Percentiles rank a stretch among this genome's conserved stretches.
These are phyloP conservation scores for Hapsidospora chrysogenum DNA, from an alignment of 495 filamentous ascomycete genomes.

Conservation along the genomic window DNA sequence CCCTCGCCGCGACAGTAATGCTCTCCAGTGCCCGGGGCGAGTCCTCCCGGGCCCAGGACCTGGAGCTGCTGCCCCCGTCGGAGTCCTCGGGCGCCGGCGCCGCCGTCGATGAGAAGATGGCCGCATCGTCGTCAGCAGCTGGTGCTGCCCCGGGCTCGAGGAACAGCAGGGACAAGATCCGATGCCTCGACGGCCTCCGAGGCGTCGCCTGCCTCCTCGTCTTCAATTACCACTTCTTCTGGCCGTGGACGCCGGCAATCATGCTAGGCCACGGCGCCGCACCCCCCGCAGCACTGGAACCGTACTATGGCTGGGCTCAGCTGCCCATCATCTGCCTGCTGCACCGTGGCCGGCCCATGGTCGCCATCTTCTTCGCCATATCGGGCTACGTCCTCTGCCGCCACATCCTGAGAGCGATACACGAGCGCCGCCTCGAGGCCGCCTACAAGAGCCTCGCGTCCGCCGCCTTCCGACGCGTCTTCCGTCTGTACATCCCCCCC, in stretches of 20 bases:
- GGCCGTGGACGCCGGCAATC: slow-evolving; percentile 14
- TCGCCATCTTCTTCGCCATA: slow-evolving; percentile 59
- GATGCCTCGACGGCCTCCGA: slow-evolving; percentile 35
- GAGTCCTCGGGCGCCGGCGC: too few relatives aligned
- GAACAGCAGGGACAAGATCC: background rate
- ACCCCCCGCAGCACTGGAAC: background rate
- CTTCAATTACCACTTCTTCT: slow-evolving; percentile 27
- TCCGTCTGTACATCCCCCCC: slow-evolving; percentile 48
- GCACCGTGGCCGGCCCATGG: slow-evolving; percentile 51
- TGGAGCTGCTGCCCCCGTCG: too few relatives aligned
- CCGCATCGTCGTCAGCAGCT: too few relatives aligned
- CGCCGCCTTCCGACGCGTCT: slow-evolving; percentile 43
- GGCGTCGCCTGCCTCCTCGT: slow-evolving; percentile 38
- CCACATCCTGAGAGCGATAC: slow-evolving; percentile 44
- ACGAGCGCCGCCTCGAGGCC: slow-evolving; percentile 23
- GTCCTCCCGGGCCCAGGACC: too few relatives aligned
- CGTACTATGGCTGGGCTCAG: slow-evolving; percentile 25
- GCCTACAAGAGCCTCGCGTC: slow-evolving; percentile 30
- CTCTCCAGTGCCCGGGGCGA: too few relatives aligned
- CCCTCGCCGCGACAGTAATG: too few relatives aligned
- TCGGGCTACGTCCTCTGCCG: slow-evolving; percentile 53
- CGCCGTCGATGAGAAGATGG: too few relatives aligned
- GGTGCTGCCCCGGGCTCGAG: too few relatives aligned
- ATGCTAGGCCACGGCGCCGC: background rate
- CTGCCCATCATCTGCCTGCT: slow-evolving; percentile 46